Evolutionary conservation across 1,284 basidiomycete species (phyloP), one percentile per base, ranked within the genome.

Genomic region (Mycosarcoma mackinlayi): DNA sequence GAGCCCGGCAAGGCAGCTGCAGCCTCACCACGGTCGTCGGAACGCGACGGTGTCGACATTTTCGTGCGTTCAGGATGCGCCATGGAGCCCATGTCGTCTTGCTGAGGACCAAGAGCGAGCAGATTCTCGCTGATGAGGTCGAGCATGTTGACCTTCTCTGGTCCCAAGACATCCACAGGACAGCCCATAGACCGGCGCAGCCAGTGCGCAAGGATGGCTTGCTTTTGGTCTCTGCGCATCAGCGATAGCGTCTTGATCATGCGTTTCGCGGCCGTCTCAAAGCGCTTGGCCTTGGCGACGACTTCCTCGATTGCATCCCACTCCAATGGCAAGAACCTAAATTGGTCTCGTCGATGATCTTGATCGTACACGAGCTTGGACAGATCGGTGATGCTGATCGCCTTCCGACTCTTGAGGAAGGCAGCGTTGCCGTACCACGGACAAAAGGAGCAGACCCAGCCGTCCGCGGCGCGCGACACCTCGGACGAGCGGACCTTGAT

Each of bases 381-480:
- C 11, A 71, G 53, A 16, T 62, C 54, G 16, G 39, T 42, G 11
- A 65, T 40, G 46, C 42, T 54, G 40, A 71, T 42, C 1, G 67
- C 49, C 19, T 54, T 64, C 35, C 62, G 62, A n/a, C 10, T 41
- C 41, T 66, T 70, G 51, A 65, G 50, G 40, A 66, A 42, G 8
- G 52, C 27, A 13, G 56, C 31, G 19, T 28, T 42, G 39, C 40
- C 50, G 42, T 33, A 34, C 55, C 59, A 66, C 10, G 72, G 67
- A 47, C 79, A 81, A 59, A 81, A 68, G 16, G 65, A 69, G 35
- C 79, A 81, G 2, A 28, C 37, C 75, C 75, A 81, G 27, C 47
- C 52, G 23, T 53, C 47, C 21, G 55, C 64, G n/a, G 64, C 67
- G 34, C 68, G 57, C 13, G 63, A 41, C 0, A 59, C 69, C 44